Percentiles rank a stretch among this genome's conserved stretches.
Evolutionary conservation across 108 stramenopile species (phyloP).

Genomic region (Nitzschia sp.): DNA sequence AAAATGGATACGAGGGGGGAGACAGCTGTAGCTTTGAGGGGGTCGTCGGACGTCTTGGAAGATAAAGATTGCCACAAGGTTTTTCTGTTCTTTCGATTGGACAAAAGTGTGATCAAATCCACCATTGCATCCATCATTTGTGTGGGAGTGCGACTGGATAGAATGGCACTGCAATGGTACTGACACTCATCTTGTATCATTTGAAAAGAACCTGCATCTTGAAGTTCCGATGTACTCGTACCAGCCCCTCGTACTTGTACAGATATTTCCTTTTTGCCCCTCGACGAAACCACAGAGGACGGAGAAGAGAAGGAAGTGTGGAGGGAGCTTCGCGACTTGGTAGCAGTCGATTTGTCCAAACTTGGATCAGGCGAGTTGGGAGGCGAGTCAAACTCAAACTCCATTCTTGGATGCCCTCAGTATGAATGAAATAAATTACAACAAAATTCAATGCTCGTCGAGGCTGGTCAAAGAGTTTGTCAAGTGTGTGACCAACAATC

Average conservation of each 20-base stretch:
- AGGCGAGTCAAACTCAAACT: too few species aligned
- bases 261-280: neutral
- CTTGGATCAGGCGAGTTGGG: too few species aligned
- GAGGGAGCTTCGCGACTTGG: too few species aligned
- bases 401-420: too few species aligned
- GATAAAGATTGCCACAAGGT: constrained; percentile 27
- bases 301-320: too few species aligned
- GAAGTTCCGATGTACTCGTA: constrained; percentile 26
- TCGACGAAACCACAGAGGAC: too few species aligned
- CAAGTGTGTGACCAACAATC: too few species aligned
- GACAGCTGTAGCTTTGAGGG: neutral
- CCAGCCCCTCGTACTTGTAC: constrained; percentile 20
- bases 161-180: constrained; percentile 62
- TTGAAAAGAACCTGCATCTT: constrained; percentile 71
- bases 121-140: constrained; percentile 21
- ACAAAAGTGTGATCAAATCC: constrained; percentile 51
- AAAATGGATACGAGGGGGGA: constrained; percentile 38
- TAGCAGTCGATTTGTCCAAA: too few species aligned
- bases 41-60: neutral
- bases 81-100: constrained; percentile 40
- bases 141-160: constrained; percentile 19
- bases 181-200: constrained; percentile 73
- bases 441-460: too few species aligned
- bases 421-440: too few species aligned
- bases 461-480: too few species aligned